These are phyloP conservation scores for Fraxinus latifolia DNA, from an alignment of 305 asterid species.

Conservation along the genomic window DNA sequence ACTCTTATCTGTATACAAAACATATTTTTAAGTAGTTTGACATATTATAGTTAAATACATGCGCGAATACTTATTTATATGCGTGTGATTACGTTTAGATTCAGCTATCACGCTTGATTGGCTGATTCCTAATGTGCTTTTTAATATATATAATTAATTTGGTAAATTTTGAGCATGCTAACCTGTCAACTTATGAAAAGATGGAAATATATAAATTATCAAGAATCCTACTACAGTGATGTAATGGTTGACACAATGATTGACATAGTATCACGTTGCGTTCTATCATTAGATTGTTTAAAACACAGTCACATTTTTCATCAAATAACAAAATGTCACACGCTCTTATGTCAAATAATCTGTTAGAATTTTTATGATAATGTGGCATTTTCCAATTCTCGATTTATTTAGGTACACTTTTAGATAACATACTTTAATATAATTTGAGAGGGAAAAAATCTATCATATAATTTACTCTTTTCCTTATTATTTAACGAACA, in stretches of 20 bases:
- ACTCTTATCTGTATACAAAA: background rate
- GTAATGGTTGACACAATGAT: no score
- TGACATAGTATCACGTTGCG: no score
- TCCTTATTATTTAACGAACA: background rate
- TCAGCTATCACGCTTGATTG: constrained; percentile 38
- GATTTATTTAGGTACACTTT: background rate
- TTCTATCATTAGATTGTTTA: no score
- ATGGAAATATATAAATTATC: background rate
- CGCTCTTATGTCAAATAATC: no score
- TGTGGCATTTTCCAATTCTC: background rate
- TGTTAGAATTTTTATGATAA: no score
- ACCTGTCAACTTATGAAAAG: constrained; percentile 26
- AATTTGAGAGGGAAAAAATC: background rate
- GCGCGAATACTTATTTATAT: background rate
- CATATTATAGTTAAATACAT: background rate
- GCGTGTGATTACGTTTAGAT: constrained; percentile 1
- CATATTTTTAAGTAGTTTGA: background rate
- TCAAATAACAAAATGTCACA: no score
- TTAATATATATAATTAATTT: background rate
- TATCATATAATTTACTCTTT: background rate
- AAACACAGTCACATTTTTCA: no score
- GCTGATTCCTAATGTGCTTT: constrained; percentile 30
- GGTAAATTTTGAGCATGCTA: constrained; percentile 50
- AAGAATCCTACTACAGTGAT: no score
- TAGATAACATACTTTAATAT: background rate